A percentile compares a stretch with the other conserved stretches of the same genome.
phyloP scores from a whole-genome alignment of 441 rosid species.

The Codiaeum variegatum region DNA sequence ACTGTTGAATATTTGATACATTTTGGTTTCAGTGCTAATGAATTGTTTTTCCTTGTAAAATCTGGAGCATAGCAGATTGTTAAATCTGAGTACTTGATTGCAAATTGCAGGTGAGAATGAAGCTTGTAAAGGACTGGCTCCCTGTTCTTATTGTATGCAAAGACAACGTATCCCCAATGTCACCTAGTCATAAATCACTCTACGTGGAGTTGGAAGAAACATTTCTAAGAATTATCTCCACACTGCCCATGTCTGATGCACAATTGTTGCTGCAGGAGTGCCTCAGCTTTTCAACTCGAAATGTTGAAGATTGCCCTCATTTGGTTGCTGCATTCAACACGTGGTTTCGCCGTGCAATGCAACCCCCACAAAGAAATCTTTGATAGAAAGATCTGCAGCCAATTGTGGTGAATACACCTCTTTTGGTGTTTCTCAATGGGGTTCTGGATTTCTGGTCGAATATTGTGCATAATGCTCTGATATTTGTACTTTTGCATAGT shows the following conservation, averaged over 20 bases:
- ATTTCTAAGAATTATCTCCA: conserved; percentile 63
- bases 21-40: not conserved
- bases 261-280: conserved; percentile 59
- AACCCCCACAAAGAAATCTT: conserved; percentile 22
- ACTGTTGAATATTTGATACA: no score
- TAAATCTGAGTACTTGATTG: not conserved
- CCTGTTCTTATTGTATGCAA: conserved; percentile 67
- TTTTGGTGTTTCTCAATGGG: not conserved
- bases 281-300: conserved; percentile 59
- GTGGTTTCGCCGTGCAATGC: conserved; percentile 65
- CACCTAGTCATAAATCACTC: conserved; percentile 39
- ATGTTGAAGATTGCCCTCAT: conserved; percentile 63
- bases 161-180: conserved; percentile 42
- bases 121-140: conserved; percentile 64
- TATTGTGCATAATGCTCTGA: conserved; percentile 11
- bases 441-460: not conserved
- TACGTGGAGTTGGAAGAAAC: conserved; percentile 63
- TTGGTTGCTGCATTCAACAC: conserved; percentile 57
- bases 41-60: not conserved
- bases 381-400: not conserved
- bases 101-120: conserved; percentile 72
- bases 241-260: conserved; percentile 57
- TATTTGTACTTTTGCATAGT: not conserved
- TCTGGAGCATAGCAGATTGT: not conserved
- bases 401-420: not conserved